Evolutionary conservation across 2,329 filamentous ascomycete species (phyloP).

Genomic region (Cyphellophora attinorum): DNA sequence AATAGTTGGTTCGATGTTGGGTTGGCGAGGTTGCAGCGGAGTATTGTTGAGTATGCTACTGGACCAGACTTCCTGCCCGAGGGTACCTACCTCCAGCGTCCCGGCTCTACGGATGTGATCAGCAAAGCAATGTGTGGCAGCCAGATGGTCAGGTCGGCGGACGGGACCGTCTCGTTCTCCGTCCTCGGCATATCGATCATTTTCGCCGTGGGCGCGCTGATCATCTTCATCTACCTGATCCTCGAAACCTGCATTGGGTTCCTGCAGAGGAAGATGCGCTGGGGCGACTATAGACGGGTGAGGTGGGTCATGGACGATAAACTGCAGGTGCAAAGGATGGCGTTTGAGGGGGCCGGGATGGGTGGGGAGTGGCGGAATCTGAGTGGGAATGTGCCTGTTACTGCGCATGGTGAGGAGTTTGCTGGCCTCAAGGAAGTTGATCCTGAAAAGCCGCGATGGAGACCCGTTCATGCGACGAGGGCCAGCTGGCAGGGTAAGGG

Average conservation of each 20-base stretch:
- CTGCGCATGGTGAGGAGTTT: neutral
- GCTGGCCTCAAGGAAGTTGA: neutral
- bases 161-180: slow-evolving; percentile 15
- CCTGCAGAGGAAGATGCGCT: slow-evolving; percentile 5
- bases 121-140: slow-evolving; percentile 11
- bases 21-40: slow-evolving; percentile 22
- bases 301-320: slow-evolving; percentile 17
- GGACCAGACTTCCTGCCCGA: slow-evolving; percentile 2
- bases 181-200: slow-evolving; percentile 18
- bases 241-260: slow-evolving; percentile 12
- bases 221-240: slow-evolving; percentile 11
- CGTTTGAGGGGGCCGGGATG: slow-evolving; percentile 17
- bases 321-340: slow-evolving; percentile 18
- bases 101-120: neutral
- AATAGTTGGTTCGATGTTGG: slow-evolving; percentile 20
- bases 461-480: no score
- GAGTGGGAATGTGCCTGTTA: slow-evolving; percentile 4
- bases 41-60: slow-evolving; percentile 17
- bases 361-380: slow-evolving; percentile 5
- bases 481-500: no score
- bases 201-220: slow-evolving; percentile 11
- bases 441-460: neutral
- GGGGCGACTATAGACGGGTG: slow-evolving; percentile 8
- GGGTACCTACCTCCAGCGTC: slow-evolving; percentile 3
- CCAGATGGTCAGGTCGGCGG: slow-evolving; percentile 12